phyloP scores from a whole-genome alignment of 225 moss, liverwort and hornwort genomes.

The Polytrichum commune region DNA sequence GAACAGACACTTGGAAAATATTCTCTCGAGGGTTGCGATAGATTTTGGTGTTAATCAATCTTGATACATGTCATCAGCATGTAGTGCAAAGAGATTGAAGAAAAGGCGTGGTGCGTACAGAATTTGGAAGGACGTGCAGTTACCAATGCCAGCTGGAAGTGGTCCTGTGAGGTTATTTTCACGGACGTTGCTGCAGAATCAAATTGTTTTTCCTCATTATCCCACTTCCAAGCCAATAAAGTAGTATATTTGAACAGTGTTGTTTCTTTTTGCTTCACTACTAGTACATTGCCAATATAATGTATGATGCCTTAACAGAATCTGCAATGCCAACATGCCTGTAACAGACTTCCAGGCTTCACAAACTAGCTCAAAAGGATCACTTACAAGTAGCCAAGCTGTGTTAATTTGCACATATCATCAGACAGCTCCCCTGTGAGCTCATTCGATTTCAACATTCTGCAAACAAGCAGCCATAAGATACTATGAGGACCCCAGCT shows the following conservation, averaged over 20 bases:
- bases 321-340: too few relatives aligned
- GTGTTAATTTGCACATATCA: slow-evolving; percentile 56
- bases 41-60: too few relatives aligned
- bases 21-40: too few relatives aligned
- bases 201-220: background rate
- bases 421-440: slow-evolving; percentile 46
- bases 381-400: slow-evolving; percentile 59
- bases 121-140: slow-evolving; percentile 49
- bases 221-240: too few relatives aligned
- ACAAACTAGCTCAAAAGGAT: background rate
- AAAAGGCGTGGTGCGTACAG: slow-evolving; percentile 19
- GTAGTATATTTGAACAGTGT: too few relatives aligned
- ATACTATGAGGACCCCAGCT: slow-evolving; percentile 2
- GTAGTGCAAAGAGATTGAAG: too few relatives aligned
- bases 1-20: too few relatives aligned
- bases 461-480: slow-evolving; percentile 10
- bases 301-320: too few relatives aligned
- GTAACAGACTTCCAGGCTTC: too few relatives aligned
- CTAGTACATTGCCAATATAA: too few relatives aligned
- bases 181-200: slow-evolving; percentile 40
- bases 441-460: slow-evolving; percentile 54
- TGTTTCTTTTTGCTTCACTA: too few relatives aligned
- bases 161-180: slow-evolving; percentile 46
- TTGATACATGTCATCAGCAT: too few relatives aligned
- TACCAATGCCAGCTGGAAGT: slow-evolving; percentile 40